phyloP scores from a whole-genome alignment of 2,329 filamentous ascomycete genomes.

The Helminthosporium solani region DNA sequence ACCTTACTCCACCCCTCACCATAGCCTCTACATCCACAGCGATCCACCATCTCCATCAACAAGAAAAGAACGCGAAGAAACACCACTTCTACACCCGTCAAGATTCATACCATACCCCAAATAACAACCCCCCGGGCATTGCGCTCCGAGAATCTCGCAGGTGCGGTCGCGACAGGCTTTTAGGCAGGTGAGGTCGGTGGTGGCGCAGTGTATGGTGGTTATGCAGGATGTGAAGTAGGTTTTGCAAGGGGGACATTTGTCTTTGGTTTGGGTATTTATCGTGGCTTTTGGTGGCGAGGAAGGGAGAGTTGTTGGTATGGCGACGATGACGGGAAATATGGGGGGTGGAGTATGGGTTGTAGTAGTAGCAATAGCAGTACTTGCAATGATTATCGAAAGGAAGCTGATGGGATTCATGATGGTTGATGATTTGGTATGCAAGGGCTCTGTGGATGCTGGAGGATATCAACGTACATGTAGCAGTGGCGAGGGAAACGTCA shows the following conservation, averaged over 20 bases:
- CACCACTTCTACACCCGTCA: not conserved
- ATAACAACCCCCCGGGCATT: not conserved
- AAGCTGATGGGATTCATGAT: too few species aligned
- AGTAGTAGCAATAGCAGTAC: too few species aligned
- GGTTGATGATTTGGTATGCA: too few species aligned
- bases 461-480: too few species aligned
- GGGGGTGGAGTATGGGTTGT: too few species aligned
- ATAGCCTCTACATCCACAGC: conserved; percentile 3
- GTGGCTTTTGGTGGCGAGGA: not conserved
- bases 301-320: too few species aligned
- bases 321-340: too few species aligned
- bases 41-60: not conserved
- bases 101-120: not conserved
- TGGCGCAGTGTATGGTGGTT: not conserved
- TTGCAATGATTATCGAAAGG: too few species aligned
- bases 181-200: not conserved
- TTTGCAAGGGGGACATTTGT: not conserved
- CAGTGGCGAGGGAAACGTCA: too few species aligned
- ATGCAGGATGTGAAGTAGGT: not conserved
- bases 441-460: too few species aligned
- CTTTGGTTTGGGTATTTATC: too few species aligned
- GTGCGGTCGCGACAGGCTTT: not conserved
- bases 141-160: not conserved
- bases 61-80: not conserved
- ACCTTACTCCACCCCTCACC: too few species aligned